Evolutionary conservation across 2,329 filamentous ascomycete species (phyloP).

Genomic region (Ploettnerulaceae sp.): DNA sequence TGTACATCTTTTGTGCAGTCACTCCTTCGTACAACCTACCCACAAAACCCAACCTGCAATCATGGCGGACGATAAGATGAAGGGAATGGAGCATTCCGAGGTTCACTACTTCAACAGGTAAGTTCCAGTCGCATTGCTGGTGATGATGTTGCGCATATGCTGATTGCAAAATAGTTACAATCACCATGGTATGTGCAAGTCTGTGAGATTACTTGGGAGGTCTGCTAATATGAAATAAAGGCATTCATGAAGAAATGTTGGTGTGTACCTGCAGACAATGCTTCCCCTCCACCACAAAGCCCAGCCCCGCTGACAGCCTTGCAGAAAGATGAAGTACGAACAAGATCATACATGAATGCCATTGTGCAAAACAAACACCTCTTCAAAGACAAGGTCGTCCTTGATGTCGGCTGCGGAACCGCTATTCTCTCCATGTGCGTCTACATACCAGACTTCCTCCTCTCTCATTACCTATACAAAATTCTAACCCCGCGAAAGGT

Average conservation of each 20-base stretch:
- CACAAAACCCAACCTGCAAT: conserved; percentile 16
- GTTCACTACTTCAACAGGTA: conserved; percentile 99
- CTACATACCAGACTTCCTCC: conserved; percentile 12
- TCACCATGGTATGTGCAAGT: conserved; percentile 73
- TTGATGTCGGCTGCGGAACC: conserved; percentile 96
- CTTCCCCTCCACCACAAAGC: conserved; percentile 9
- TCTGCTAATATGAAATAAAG: conserved; percentile 44
- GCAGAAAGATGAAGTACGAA: conserved; percentile 97
- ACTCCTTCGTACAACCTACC: not conserved
- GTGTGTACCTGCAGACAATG: conserved; percentile 50
- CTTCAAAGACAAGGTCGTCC: conserved; percentile 87
- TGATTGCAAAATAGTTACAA: conserved; percentile 66
- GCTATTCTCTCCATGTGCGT: conserved; percentile 96
- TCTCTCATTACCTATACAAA: conserved; percentile 6
- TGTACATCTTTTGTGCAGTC: conserved; percentile 3
- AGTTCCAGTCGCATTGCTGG: conserved; percentile 9
- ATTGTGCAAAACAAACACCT: conserved; percentile 96
- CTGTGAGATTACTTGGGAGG: conserved; percentile 13
- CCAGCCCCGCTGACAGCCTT: conserved; percentile 16
- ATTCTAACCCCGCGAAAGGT: conserved; percentile 59
- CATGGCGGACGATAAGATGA: conserved; percentile 50
- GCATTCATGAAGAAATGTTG: conserved; percentile 98
- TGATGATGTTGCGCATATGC: conserved; percentile 7
- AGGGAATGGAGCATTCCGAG: conserved; percentile 57
- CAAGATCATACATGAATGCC: conserved; percentile 91